Base-by-base conservation (phyloP, 2,329 filamentous ascomycete species). In the Arthroderma uncinatum region DNA sequence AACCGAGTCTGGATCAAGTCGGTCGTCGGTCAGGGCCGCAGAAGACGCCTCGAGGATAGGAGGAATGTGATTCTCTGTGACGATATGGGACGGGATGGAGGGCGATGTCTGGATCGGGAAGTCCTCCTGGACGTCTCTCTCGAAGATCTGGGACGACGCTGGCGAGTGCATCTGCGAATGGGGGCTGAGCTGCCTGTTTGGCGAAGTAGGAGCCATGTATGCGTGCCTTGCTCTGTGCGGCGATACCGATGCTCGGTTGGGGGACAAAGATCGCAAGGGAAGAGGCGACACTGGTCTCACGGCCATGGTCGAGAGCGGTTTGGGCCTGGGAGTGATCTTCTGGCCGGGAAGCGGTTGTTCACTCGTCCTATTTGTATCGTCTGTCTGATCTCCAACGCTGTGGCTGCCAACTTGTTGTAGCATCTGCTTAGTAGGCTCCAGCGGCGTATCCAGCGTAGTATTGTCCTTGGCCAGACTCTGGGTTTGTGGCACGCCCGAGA, bases 41-140 rank as follows among this genome's bases (percentile, higher is more conserved):
- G 90, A 94, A 1, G 89, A 92, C 54, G 92, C 92, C 69, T 95
- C 89, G 52, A 97, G 79, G 10, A 94, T 91, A 0, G 92, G 82
- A 6, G 92, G 92, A 63, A 97, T 96, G 68, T 91, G 82, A 73
- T 97, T 91, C 71, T 97, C 92, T 6, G 89, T 95, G 65, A 91
- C 84, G 65, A 97, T 95, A 68, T 97, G 92, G 6, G 87, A 84
- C 2, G 92, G 92, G 60, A 96, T 93, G n/a, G 89, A 87, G 0
- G 88, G 85, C 2, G 88, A 92, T 60, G 80, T 83, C 59, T 89
- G 86, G 40, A 80, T 75, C n/a, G 82, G 73, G 30, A 81, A 76
- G 65, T 82, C 82, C 66, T 96, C 91, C 71, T 96, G 92, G 23
- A 97, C 92, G 70, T 91, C 89, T 66, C 92, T 87, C 76, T 97